These are phyloP conservation scores for Penicillium crustosum DNA, from an alignment of 2,329 filamentous ascomycete species.

Conservation along the genomic window DNA sequence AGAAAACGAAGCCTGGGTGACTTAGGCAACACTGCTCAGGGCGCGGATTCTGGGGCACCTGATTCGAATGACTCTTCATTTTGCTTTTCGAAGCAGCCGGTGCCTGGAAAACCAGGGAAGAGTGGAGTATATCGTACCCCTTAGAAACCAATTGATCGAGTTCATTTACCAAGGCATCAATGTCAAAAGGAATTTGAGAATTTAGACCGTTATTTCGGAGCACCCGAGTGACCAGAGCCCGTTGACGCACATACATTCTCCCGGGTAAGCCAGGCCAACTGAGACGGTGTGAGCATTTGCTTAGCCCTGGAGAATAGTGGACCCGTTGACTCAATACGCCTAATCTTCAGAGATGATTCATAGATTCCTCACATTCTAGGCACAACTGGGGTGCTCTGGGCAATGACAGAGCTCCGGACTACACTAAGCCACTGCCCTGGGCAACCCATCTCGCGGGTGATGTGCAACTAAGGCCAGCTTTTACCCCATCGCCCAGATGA, in stretches of 20 bases:
- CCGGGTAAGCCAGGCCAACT: slow-evolving; percentile 4
- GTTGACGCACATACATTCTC: slow-evolving; percentile 6
- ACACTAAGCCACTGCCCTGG: slow-evolving; percentile 16
- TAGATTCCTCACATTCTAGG: slow-evolving; percentile 11
- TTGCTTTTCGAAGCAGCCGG: slow-evolving; percentile 13
- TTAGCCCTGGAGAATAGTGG: slow-evolving; percentile 15
- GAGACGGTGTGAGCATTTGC: slow-evolving; percentile 17
- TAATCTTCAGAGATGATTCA: slow-evolving; percentile 12
- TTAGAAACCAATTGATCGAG: slow-evolving; percentile 11
- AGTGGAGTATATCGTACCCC: slow-evolving; percentile 4
- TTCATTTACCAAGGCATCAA: slow-evolving; percentile 11
- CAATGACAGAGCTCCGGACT: slow-evolving; percentile 9
- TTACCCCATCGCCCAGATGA: slow-evolving; percentile 11
- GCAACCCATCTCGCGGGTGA: slow-evolving; percentile 14
- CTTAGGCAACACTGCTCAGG: slow-evolving; percentile 19
- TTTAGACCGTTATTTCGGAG: slow-evolving; percentile 21
- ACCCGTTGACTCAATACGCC: slow-evolving; percentile 17
- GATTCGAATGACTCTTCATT: slow-evolving; percentile 15
- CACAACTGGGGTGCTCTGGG: slow-evolving; percentile 7
- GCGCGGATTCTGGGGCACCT: slow-evolving; percentile 10
- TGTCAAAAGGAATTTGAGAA: background rate
- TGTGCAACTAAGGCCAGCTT: slow-evolving; percentile 7
- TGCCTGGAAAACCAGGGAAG: slow-evolving; percentile 13
- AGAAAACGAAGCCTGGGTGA: slow-evolving; percentile 6
- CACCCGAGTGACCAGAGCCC: slow-evolving; percentile 5